Conservation (phyloP, 2,329 filamentous ascomycete genomes). For the Alternaria sp. region DNA sequence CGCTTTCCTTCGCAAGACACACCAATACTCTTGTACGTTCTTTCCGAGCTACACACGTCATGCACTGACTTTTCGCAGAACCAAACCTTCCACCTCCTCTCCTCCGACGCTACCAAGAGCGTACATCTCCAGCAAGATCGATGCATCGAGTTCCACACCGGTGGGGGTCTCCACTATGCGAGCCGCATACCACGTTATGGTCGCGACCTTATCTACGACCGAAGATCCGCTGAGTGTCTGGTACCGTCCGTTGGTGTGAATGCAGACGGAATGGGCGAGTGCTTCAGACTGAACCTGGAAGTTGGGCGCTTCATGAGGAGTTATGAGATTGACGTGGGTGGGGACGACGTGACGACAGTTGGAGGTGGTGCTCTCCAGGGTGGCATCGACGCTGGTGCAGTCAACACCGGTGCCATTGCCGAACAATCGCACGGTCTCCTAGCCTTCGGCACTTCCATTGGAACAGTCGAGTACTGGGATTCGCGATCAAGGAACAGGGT, state of each 20-base stretch:
- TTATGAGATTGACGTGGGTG: constrained; percentile 89
- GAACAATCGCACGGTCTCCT: constrained; percentile 89
- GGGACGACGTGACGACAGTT: constrained; percentile 73
- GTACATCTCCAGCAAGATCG: constrained; percentile 93
- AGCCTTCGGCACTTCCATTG: constrained; percentile 91
- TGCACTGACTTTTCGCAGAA: constrained; percentile 60
- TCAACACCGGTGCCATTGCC: constrained; percentile 87
- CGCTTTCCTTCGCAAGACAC: constrained; percentile 91
- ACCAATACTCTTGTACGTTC: constrained; percentile 73
- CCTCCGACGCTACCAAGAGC: constrained; percentile 91
- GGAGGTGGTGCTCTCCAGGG: constrained; percentile 84
- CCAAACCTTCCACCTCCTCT: constrained; percentile 87
- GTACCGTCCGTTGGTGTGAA: constrained; percentile 90
- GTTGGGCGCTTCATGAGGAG: constrained; percentile 92
- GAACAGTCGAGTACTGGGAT: constrained; percentile 98
- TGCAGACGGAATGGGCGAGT: constrained; percentile 84
- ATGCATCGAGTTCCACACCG: constrained; percentile 91
- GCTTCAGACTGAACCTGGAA: constrained; percentile 92
- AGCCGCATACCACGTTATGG: constrained; percentile 94
- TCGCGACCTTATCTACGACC: constrained; percentile 86
- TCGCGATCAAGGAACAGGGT: constrained; percentile 82
- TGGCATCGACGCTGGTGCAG: constrained; percentile 82
- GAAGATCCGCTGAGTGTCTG: constrained; percentile 81
- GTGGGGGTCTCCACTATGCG: constrained; percentile 85
- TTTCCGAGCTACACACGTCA: not conserved